A percentile compares a stretch with the other conserved stretches of the same genome.
phyloP scores from a whole-genome alignment of 805 yeast species.

The Suhomyces xylopsoci region DNA sequence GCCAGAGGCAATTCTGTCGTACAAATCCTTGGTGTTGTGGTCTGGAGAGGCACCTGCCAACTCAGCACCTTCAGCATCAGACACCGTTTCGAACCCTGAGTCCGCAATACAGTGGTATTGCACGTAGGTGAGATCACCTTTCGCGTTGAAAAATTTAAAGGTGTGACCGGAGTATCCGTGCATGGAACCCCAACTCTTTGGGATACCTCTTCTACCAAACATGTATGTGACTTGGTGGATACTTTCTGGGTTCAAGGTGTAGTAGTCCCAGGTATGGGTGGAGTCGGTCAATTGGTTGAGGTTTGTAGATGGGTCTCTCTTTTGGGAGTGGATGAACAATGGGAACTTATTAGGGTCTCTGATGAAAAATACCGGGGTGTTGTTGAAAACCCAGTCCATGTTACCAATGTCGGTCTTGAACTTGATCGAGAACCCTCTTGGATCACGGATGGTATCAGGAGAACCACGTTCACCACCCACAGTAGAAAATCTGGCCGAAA shows the following conservation, averaged over 20 bases:
- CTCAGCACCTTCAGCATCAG: conserved; percentile 45
- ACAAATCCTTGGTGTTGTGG: conserved; percentile 36
- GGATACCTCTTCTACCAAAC: conserved; percentile 62
- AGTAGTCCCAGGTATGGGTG: conserved; percentile 56
- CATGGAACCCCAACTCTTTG: conserved; percentile 52
- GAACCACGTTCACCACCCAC: conserved; percentile 85
- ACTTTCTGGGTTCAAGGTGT: conserved; percentile 52
- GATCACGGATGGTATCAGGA: conserved; percentile 82
- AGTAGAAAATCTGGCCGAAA: conserved; percentile 75
- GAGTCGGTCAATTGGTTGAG: conserved; percentile 47
- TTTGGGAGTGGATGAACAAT: conserved; percentile 84
- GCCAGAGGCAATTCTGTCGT: conserved; percentile 45
- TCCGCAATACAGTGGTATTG: conserved; percentile 54
- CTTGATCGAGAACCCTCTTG: conserved; percentile 80
- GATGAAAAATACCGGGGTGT: conserved; percentile 80
- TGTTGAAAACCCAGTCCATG: conserved; percentile 81
- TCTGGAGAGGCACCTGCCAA: conserved; percentile 52
- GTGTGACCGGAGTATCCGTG: conserved; percentile 67
- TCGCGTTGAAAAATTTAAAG: conserved; percentile 51
- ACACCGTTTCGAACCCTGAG: conserved; percentile 44
- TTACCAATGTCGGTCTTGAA: conserved; percentile 82
- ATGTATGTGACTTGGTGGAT: conserved; percentile 56
- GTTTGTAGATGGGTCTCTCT: conserved; percentile 69
- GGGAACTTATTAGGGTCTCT: conserved; percentile 88
- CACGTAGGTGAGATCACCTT: conserved; percentile 51